Evolutionary conservation across 768 basidiomycete species (phyloP), one percentile per base, ranked within the genome.

Genomic region (Sutorius australiensis): DNA sequence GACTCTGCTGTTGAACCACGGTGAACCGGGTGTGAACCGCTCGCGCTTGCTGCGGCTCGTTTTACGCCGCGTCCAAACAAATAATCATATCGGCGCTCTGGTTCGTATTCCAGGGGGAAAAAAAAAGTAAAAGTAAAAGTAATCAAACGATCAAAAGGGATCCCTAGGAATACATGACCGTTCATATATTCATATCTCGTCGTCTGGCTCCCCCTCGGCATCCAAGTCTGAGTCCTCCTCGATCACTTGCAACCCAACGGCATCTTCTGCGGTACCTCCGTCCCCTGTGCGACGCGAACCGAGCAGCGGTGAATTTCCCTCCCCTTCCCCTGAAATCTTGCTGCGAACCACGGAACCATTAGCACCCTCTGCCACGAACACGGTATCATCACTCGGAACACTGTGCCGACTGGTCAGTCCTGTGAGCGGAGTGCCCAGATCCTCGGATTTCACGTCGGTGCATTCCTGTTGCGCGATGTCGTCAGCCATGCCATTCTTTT

Each of bases 351-450:
- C 49, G 50, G 64, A 60, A 14, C 59, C 63, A 27, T 62, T 60
- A 5, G 61, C 60, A 7, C 57, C 64, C 34, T 77, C 73, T 12
- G 63, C 56, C 14, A 70, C 74, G 42, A 74, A 73, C 38, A 83
- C 72, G 9, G 80, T 83, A 48, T 80, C 80, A 55, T 85, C 85
- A 60, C 78, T 83, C 30, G 80, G 79, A 52, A 75, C 72, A 56
- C 83, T 84, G 61, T 79, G 80, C 53, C 73, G 73, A 57, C 78
- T 80, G 45, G 79, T 75, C 51, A 71, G 58, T 19, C 67, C 75
- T 6, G 77, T 81, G 41, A 77, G 64, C 1, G 81, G 80, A 30
- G 81, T 83, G 30, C 72, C 78, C 49, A 70, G 57, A 52, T 81
- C 81, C 62, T 84, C 83, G n/a, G 75, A 75, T 62, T 79, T 80